A percentile compares a stretch with the other conserved stretches of the same genome.
These are phyloP conservation scores for Graphilbum sp. DNA, from an alignment of 2,329 filamentous ascomycete genomes.

Conservation along the genomic window DNA sequence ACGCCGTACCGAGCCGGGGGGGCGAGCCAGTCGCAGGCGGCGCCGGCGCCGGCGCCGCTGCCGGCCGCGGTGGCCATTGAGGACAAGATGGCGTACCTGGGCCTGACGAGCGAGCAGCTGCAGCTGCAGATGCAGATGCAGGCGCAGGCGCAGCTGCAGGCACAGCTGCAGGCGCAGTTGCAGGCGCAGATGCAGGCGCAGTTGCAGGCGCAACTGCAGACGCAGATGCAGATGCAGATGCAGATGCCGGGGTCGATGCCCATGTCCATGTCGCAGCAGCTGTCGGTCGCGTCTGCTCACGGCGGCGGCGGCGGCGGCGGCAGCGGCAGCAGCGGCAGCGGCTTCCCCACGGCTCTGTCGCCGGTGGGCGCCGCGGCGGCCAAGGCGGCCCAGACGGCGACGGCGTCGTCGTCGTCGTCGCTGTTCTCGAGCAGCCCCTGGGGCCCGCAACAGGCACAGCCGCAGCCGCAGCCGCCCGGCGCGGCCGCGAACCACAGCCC, in stretches of 20 bases:
- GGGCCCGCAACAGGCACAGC: background rate
- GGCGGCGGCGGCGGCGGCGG: no score
- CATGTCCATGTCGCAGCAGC: background rate
- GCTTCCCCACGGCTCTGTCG: constrained; percentile 8
- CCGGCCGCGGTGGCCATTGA: background rate
- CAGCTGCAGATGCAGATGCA: background rate
- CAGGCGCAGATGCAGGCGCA: no score
- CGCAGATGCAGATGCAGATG: no score
- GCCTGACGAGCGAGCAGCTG: background rate
- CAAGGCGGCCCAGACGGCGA: background rate
- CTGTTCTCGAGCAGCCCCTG: background rate
- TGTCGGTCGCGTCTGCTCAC: background rate
- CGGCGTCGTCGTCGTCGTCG: no score
- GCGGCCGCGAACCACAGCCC: background rate
- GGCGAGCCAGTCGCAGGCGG: background rate
- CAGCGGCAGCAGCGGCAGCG: constrained; percentile 4
- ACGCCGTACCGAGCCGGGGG: background rate
- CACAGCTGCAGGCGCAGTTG: no score
- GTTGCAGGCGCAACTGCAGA: no score
- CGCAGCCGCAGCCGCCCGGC: constrained; percentile 2
- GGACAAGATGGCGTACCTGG: background rate
- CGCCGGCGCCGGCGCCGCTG: background rate
- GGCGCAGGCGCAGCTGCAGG: background rate
- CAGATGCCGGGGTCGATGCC: background rate
- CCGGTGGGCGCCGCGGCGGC: constrained; percentile 5